Conservation (phyloP, 1,139 yeast species). For the Nakaseomyces uthaithaninus region DNA sequence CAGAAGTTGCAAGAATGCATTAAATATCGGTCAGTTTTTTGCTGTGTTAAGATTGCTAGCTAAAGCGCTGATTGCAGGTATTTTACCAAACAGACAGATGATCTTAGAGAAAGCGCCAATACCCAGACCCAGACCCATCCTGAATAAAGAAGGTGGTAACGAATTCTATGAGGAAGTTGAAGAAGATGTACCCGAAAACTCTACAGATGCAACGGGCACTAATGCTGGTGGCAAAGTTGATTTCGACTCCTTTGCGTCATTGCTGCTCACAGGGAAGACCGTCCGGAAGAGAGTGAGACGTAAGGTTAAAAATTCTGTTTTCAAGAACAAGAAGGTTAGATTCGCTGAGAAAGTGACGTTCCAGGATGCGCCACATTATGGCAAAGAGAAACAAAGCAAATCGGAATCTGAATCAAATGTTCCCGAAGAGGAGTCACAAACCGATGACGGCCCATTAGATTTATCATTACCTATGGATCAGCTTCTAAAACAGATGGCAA, state of each 20-base stretch:
- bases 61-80: conserved; percentile 39
- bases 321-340: conserved; percentile 49
- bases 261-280: conserved; percentile 61
- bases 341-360: conserved; percentile 54
- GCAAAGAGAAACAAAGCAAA: conserved; percentile 9
- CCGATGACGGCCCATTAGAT: conserved; percentile 37
- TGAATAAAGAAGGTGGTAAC: conserved; percentile 38
- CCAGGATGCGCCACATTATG: conserved; percentile 23
- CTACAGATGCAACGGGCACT: conserved; percentile 9
- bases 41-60: conserved; percentile 60
- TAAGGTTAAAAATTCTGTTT: conserved; percentile 30
- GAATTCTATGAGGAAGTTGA: conserved; percentile 30
- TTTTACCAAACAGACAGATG: conserved; percentile 43
- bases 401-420: conserved; percentile 8
- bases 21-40: conserved; percentile 69
- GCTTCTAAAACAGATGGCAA: conserved; percentile 41
- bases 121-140: conserved; percentile 61
- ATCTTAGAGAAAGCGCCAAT: conserved; percentile 48
- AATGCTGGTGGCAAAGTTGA: conserved; percentile 38
- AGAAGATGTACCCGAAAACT: conserved; percentile 13
- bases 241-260: conserved; percentile 65
- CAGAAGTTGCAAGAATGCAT: conserved; percentile 40
- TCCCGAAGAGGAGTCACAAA: conserved; percentile 9
- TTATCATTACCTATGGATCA: conserved; percentile 70
- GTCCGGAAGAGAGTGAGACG: conserved; percentile 32